A percentile compares a stretch with the other conserved stretches of the same genome.
Evolutionary conservation across 2,329 filamentous ascomycete species (phyloP).

Genomic region (Colletotrichum sp.): DNA sequence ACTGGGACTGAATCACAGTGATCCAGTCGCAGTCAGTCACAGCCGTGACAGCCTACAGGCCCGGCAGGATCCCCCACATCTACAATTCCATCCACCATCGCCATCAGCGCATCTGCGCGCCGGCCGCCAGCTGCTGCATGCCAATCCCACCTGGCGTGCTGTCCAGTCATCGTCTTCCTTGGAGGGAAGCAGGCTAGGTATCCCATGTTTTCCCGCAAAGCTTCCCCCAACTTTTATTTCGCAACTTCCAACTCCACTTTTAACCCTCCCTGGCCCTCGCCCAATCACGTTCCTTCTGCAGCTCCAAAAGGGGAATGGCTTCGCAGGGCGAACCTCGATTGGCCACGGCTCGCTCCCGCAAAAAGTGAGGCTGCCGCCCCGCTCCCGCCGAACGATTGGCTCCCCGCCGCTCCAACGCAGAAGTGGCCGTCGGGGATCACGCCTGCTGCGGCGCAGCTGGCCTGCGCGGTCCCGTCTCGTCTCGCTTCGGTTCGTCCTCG

Average conservation of each 20-base stretch:
- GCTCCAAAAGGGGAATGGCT: background rate
- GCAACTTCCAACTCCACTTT: background rate
- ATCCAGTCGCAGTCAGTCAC: background rate
- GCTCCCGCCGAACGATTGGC: background rate
- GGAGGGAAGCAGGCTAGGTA: background rate
- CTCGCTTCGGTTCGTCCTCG: background rate
- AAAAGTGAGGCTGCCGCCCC: constrained; percentile 23
- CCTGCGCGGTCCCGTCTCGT: background rate
- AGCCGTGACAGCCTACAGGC: background rate
- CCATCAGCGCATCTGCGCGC: background rate
- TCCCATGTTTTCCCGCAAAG: background rate
- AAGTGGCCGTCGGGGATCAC: background rate
- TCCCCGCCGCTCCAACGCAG: background rate
- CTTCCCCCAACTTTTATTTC: background rate
- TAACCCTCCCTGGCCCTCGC: background rate
- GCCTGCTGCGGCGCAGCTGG: background rate
- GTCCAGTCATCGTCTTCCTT: background rate
- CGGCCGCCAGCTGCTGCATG: background rate
- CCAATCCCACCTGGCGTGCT: background rate
- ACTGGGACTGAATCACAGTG: background rate
- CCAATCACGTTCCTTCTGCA: background rate
- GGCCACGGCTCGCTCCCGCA: constrained; percentile 9
- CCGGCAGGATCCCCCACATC: background rate
- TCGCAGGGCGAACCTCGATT: constrained; percentile 4
- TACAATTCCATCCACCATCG: background rate